Evolutionary conservation across 192 early-diverging fungal species (phyloP).

Genomic region (Podila epicladia): DNA sequence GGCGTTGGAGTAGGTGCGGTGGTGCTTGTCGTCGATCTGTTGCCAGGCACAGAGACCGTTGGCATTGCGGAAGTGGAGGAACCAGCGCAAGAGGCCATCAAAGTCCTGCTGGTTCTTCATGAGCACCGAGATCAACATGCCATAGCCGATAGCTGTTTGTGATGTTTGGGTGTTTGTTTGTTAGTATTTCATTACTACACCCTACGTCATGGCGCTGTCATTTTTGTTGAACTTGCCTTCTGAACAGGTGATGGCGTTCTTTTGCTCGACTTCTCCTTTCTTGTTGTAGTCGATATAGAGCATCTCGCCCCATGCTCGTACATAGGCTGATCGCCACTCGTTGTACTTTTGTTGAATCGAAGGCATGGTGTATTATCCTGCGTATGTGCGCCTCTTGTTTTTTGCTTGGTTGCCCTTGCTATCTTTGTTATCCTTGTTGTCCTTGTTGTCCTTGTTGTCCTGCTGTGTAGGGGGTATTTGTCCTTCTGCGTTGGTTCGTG

Average conservation of each 20-base stretch:
- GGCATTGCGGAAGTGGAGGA: conserved; percentile 54
- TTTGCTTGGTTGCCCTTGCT: not conserved
- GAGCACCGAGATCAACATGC: conserved; percentile 62
- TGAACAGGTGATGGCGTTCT: conserved; percentile 60
- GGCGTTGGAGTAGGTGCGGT: conserved; percentile 43
- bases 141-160: conserved; percentile 56
- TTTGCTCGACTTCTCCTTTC: conserved; percentile 53
- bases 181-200: too few relatives aligned
- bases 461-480: not conserved
- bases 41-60: conserved; percentile 62
- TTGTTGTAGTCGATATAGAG: conserved; percentile 65
- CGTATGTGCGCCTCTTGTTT: not conserved
- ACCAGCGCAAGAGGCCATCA: conserved; percentile 63
- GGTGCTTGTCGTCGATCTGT: conserved; percentile 54
- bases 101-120: conserved; percentile 64
- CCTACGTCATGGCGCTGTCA: too few relatives aligned
- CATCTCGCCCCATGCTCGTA: conserved; percentile 57
- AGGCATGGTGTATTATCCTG: conserved; percentile 20
- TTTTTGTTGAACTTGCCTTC: conserved; percentile 51
- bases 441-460: not conserved
- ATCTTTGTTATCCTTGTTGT: too few relatives aligned
- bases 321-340: conserved; percentile 50
- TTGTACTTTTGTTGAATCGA: conserved; percentile 36
- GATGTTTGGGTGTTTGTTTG: not conserved
- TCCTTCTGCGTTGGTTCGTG: not conserved